Base-by-base conservation (phyloP, 192 early-diverging fungal species). In the Kickxella alabastrina region DNA sequence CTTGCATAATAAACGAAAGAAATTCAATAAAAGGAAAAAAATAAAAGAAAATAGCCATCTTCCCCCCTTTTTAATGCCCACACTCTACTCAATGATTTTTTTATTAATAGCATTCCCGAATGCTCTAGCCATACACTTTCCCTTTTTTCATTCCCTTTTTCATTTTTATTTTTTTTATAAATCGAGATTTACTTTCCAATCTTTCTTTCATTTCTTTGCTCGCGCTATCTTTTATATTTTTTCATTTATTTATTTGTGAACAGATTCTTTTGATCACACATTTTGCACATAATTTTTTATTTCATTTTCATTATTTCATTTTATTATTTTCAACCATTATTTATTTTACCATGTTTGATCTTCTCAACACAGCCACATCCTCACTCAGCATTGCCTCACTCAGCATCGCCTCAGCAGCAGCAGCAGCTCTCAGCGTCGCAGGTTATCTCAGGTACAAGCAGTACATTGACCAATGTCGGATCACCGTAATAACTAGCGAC, bases 391-490 rank as follows among this genome's bases (percentile, higher is more conserved):
- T n/a, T n/a, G n/a, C n/a, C n/a, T n/a, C n/a, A n/a, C n/a, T n/a
- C n/a, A n/a, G n/a, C n/a, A 15, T 35, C 4, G 9, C 63, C 54
- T 15, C 59, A 4, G 35, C 62, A 15, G 43, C 55, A 14, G n/a
- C 62, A 41, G 64, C 43, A 18, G 60, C 48, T 7, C 47, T 67
- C n/a, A 60, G 55, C 1, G 25, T 47, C 25, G 46, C 38, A 1
- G 59, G 59, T n/a, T 54, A 59, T 31, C 55, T 51, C 25, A 32
- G 28, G 10, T 35, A 38, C 26, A 43, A 45, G 19, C 52, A 43
- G 12, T 75, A 67, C 47, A 63, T 67, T 6, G 59, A 59, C 5
- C 52, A 52, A 22, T 75, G 71, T 39, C 59, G 64, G 10, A 23
- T 67, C 13, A 10, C 38, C n/a, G 31, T 75, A 8, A 22, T 75